Evolutionary conservation across 768 basidiomycete genomes (phyloP).

Genomic region (Amanita phalloides): DNA sequence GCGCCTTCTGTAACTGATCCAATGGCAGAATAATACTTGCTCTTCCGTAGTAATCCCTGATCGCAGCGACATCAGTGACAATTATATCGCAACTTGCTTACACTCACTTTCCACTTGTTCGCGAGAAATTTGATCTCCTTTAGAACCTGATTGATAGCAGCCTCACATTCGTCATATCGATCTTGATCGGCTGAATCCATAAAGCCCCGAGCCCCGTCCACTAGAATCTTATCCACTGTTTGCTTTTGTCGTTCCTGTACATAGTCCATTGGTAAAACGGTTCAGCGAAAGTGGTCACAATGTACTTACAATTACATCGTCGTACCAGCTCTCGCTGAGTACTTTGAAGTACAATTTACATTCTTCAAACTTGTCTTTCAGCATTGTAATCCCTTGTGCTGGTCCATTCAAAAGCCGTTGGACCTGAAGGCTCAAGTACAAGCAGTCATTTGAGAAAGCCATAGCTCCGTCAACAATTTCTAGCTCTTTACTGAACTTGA

Average conservation of each 20-base stretch:
- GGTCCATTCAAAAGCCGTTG: conserved; percentile 21
- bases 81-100: conserved; percentile 14
- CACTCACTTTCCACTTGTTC: conserved; percentile 53
- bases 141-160: conserved; percentile 48
- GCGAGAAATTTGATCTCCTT: conserved; percentile 53
- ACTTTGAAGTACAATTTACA: conserved; percentile 38
- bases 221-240: conserved; percentile 31
- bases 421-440: conserved; percentile 50
- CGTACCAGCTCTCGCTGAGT: conserved; percentile 60
- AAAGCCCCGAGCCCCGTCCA: conserved; percentile 55
- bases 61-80: not conserved
- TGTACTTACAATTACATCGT: conserved; percentile 54
- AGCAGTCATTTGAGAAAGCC: conserved; percentile 76
- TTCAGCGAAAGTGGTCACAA: not conserved
- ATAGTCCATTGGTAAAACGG: conserved; percentile 1
- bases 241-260: conserved; percentile 39
- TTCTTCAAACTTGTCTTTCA: conserved; percentile 41
- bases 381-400: conserved; percentile 9
- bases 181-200: conserved; percentile 58
- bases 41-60: conserved; percentile 59
- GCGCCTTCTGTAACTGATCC: conserved; percentile 64
- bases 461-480: conserved; percentile 45
- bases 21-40: conserved; percentile 60
- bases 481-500: conserved; percentile 39
- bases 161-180: conserved; percentile 69